Conservation (phyloP, 257 asterid genomes). For the Perilla frutescens region DNA sequence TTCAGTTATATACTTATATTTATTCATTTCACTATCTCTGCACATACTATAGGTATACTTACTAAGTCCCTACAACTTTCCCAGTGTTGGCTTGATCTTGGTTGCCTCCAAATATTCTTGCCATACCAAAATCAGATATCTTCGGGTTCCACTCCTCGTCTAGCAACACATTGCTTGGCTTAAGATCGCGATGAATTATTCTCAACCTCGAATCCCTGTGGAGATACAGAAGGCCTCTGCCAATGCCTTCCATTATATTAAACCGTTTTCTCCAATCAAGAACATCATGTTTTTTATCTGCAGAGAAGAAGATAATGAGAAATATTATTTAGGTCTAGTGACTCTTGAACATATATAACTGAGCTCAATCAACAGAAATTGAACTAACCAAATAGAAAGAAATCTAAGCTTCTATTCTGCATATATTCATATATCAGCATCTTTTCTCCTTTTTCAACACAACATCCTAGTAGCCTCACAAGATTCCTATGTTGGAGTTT, state of each 20-base stretch:
- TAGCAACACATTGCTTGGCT: conserved; percentile 49
- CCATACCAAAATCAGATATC: conserved; percentile 61
- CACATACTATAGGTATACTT: conserved; percentile 25
- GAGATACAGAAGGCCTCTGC: conserved; percentile 51
- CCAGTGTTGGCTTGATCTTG: conserved; percentile 50
- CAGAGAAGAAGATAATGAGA: background rate
- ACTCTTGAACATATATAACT: background rate
- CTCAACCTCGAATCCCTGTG: conserved; percentile 52
- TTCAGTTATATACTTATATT: background rate
- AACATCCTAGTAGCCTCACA: conserved; percentile 47
- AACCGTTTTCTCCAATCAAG: conserved; percentile 49
- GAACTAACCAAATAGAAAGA: conserved; percentile 47
- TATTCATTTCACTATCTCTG: background rate
- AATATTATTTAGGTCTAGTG: background rate
- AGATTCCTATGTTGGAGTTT: conserved; percentile 59
- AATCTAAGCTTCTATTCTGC: conserved; percentile 54
- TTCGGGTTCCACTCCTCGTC: conserved; percentile 47
- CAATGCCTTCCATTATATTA: conserved; percentile 50
- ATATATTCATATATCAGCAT: conserved; percentile 50
- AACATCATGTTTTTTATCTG: conserved; percentile 31
- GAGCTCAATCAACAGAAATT: background rate
- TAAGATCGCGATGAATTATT: conserved; percentile 50
- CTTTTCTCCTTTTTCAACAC: conserved; percentile 51
- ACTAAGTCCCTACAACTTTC: conserved; percentile 51
- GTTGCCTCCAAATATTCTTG: conserved; percentile 52